Evolutionary conservation across 176 grass and related monocot species (phyloP).

Genomic region (Oryza australiensis): DNA sequence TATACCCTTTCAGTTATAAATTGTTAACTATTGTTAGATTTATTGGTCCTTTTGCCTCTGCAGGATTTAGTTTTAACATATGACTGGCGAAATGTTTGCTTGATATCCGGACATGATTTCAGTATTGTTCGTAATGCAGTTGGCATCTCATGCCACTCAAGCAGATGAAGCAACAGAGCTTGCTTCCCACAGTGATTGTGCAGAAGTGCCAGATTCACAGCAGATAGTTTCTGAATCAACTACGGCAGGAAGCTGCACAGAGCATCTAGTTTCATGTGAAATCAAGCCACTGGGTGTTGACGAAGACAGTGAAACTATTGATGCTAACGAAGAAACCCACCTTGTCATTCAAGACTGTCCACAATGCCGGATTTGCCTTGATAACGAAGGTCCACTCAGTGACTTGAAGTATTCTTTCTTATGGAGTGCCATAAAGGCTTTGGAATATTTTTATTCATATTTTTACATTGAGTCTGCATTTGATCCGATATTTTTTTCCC

Average conservation of each 20-base stretch:
- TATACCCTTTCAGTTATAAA: not conserved
- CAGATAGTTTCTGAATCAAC: constrained; percentile 33
- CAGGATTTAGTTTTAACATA: constrained; percentile 47
- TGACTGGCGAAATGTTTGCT: constrained; percentile 21
- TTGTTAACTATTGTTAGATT: constrained; percentile 1
- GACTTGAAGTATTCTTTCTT: constrained; percentile 5
- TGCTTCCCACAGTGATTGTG: constrained; percentile 23
- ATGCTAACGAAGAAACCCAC: constrained; percentile 50
- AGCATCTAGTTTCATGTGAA: constrained; percentile 50
- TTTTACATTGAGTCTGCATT: constrained; percentile 11
- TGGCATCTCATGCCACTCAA: constrained; percentile 53
- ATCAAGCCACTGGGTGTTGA: constrained; percentile 51
- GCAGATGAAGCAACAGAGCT: constrained; percentile 37
- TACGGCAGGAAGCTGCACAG: constrained; percentile 19
- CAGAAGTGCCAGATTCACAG: constrained; percentile 40
- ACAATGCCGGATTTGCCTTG: constrained; percentile 94
- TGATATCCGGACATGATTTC: constrained; percentile 55
- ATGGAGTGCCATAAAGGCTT: constrained; percentile 7
- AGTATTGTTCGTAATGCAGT: constrained; percentile 64
- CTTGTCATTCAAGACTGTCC: constrained; percentile 68
- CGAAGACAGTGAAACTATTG: constrained; percentile 34
- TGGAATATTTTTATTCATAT: constrained; percentile 2
- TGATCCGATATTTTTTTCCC: not conserved
- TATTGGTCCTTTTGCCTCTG: constrained; percentile 4
- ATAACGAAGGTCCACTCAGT: constrained; percentile 71